phyloP scores from a whole-genome alignment of 2,329 filamentous ascomycete species.

The Fusarium sp. region DNA sequence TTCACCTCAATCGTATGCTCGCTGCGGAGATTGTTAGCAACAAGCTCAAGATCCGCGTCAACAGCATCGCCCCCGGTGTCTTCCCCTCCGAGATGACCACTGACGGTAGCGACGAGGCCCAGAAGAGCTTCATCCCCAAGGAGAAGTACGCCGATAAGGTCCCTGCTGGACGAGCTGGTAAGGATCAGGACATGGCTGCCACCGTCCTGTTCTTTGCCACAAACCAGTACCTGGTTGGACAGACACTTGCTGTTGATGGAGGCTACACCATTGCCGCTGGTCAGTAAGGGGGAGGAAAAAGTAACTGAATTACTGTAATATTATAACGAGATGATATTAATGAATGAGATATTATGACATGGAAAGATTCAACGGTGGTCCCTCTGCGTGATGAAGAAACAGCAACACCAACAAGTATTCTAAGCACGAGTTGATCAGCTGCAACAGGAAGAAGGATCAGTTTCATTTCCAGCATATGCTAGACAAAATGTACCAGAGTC shows the following conservation, averaged over 20 bases:
- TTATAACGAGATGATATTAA: slow-evolving; percentile 7
- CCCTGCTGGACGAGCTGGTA: slow-evolving; percentile 75
- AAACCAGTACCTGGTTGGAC: slow-evolving; percentile 60
- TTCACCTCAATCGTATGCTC: slow-evolving; percentile 74
- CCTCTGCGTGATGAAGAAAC: background rate
- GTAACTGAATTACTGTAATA: background rate
- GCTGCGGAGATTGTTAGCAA: slow-evolving; percentile 70
- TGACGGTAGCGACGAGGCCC: slow-evolving; percentile 57
- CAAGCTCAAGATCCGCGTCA: slow-evolving; percentile 73
- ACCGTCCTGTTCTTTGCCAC: slow-evolving; percentile 68
- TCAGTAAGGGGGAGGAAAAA: slow-evolving; percentile 8
- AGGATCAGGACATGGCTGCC: slow-evolving; percentile 76
- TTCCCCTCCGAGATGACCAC: slow-evolving; percentile 80
- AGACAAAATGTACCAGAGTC: background rate
- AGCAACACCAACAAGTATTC: background rate
- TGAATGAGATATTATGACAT: slow-evolving; percentile 2
- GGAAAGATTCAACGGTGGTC: background rate
- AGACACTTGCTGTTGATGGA: slow-evolving; percentile 59
- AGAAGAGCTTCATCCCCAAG: slow-evolving; percentile 70
- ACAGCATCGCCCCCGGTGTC: slow-evolving; percentile 79
- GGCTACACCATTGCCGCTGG: slow-evolving; percentile 57
- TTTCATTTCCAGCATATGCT: no score
- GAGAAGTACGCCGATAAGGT: slow-evolving; percentile 70
- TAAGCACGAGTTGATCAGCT: background rate
- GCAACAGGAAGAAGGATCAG: background rate